A percentile compares a stretch with the other conserved stretches of the same genome.
Evolutionary conservation across 306 rosid genomes (phyloP).

Genomic region (Cercis canadensis): DNA sequence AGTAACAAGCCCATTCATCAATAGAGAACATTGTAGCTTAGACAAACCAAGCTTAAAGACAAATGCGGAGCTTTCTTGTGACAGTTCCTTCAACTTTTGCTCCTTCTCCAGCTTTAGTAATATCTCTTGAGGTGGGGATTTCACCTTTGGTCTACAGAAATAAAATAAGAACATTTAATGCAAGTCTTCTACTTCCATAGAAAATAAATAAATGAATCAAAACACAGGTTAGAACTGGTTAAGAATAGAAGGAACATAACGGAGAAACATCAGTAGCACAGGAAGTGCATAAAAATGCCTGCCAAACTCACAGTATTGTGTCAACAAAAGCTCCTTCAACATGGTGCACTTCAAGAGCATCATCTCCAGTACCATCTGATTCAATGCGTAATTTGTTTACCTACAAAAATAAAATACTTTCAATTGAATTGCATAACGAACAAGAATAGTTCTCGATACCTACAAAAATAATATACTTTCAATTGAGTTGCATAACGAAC

Average conservation of each 20-base stretch:
- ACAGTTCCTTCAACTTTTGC: slow-evolving; percentile 65
- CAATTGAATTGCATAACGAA: slow-evolving; percentile 28
- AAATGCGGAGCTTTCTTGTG: slow-evolving; percentile 77
- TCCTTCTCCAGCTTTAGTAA: slow-evolving; percentile 84
- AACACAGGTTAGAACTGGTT: slow-evolving; percentile 6
- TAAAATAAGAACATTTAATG: slow-evolving; percentile 38
- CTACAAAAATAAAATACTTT: slow-evolving; percentile 47
- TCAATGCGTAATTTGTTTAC: slow-evolving; percentile 77
- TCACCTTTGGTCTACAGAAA: slow-evolving; percentile 76
- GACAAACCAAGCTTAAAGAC: slow-evolving; percentile 85
- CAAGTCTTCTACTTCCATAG: slow-evolving; percentile 11
- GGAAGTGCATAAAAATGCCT: neutral
- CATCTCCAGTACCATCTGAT: slow-evolving; percentile 65
- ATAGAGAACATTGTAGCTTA: slow-evolving; percentile 66
- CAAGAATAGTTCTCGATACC: slow-evolving; percentile 47
- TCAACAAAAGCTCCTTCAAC: slow-evolving; percentile 97
- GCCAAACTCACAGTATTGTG: slow-evolving; percentile 77
- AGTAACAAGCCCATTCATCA: slow-evolving; percentile 91
- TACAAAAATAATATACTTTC: slow-evolving; percentile 38
- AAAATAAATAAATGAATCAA: neutral
- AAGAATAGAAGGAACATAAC: slow-evolving; percentile 16
- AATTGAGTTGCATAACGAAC: slow-evolving; percentile 28
- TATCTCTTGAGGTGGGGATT: slow-evolving; percentile 88
- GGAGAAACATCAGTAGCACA: slow-evolving; percentile 32
- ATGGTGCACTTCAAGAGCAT: slow-evolving; percentile 72